Base-by-base conservation (phyloP, 805 yeast species). In the Metschnikowia lachancei region DNA sequence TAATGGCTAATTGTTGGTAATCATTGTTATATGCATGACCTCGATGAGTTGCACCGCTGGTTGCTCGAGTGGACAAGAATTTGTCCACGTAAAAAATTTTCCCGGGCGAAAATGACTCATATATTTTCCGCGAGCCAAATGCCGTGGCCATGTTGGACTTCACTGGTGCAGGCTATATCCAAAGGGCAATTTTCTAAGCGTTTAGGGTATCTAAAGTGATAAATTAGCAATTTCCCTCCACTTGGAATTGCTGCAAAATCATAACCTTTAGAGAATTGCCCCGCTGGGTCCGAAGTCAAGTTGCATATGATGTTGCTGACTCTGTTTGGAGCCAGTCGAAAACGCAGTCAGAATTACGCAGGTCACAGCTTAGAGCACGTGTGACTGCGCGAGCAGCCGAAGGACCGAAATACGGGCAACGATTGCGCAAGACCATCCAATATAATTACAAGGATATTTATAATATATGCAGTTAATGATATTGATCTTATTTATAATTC, bases 11-110 rank as follows among this genome's bases (percentile, higher is more conserved):
- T 20, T 36, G 29, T 31, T 35, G 10, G 31, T 24, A 26, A 11
- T 30, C 14, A 11, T 4, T n/a, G 10, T 17, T 39, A 39, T 26
- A 36, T 45, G 48, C 45, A 20, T 41, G 41, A 22, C 28, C n/a
- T 36, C 48, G 48, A 45, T 45, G 48, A 45, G 48, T 28, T n/a
- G 39, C 41, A 38, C 38, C 9, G 29, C 26, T 19, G 37, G 29
- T 33, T 18, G 42, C 42, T 32, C 7, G 36, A 17, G 22, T 29
- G 30, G 29, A 20, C 29, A 33, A 41, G 36, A 29, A 30, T 22
- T 41, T 40, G 45, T 35, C n/a, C 35, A 16, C 36, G 40, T 16
- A 35, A 17, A 35, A 36, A 36, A 20, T 22, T 31, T 43, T 31
- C 16, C 41, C 22, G 46, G 40, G 12, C 29, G 33, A 29, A 36